Evolutionary conservation across 495 filamentous ascomycete species (phyloP).

Genomic region (Parathielavia hyrcaniae): DNA sequence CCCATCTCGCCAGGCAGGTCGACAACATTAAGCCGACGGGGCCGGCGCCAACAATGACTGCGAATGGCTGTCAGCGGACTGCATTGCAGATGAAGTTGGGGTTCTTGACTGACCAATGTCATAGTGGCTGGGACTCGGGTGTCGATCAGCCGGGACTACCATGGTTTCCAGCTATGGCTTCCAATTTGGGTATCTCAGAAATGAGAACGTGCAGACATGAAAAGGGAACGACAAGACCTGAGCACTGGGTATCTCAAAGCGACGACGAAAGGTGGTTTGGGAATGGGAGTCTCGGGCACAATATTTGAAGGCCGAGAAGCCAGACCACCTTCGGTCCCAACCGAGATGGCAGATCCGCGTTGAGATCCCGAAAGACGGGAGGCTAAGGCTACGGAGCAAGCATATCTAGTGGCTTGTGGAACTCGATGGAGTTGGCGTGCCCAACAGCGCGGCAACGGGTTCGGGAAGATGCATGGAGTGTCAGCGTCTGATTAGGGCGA

Average conservation of each 20-base stretch:
- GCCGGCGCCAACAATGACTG: slow-evolving; percentile 80
- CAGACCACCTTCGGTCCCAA: slow-evolving; percentile 12
- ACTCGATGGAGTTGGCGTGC: slow-evolving; percentile 13
- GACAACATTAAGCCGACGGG: slow-evolving; percentile 83
- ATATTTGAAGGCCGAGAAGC: slow-evolving; percentile 14
- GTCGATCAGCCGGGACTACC: slow-evolving; percentile 21
- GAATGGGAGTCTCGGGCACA: slow-evolving; percentile 6
- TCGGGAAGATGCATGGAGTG: slow-evolving; percentile 24
- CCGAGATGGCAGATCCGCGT: slow-evolving; percentile 27
- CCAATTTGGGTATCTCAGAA: slow-evolving; percentile 10
- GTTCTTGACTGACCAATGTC: slow-evolving; percentile 31
- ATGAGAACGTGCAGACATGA: slow-evolving; percentile 8
- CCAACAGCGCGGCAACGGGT: slow-evolving; percentile 26
- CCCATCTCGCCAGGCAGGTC: slow-evolving; percentile 69
- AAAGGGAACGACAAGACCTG: not conserved
- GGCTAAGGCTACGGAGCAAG: slow-evolving; percentile 10
- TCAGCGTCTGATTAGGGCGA: slow-evolving; percentile 8
- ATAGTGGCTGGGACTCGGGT: slow-evolving; percentile 26
- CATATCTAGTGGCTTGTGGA: slow-evolving; percentile 6
- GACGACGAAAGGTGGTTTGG: slow-evolving; percentile 1
- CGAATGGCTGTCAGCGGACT: not conserved
- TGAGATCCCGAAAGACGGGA: slow-evolving; percentile 22
- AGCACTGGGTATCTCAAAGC: slow-evolving; percentile 18
- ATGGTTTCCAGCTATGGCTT: slow-evolving; percentile 23
- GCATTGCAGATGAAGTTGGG: not conserved